A percentile compares a stretch with the other conserved stretches of the same genome.
Conservation (phyloP, 768 basidiomycete species). For the Phaffia australis region DNA sequence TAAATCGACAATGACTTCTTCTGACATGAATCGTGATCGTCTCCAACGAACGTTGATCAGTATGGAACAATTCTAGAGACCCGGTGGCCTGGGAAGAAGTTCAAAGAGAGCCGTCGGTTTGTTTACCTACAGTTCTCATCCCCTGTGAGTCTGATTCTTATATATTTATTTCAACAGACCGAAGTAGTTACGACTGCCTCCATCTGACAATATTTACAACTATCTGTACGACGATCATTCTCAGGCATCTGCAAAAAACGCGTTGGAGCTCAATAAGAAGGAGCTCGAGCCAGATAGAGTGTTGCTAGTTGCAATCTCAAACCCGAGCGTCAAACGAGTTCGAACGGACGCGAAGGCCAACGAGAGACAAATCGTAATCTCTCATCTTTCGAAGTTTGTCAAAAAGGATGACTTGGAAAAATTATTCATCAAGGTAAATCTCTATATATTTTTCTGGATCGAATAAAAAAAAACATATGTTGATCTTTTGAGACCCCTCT, state of each 20-base stretch:
- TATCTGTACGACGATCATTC: neutral
- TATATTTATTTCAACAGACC: neutral
- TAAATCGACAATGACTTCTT: neutral
- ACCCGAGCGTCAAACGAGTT: conserved; percentile 78
- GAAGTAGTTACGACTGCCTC: neutral
- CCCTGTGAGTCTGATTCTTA: conserved; percentile 49
- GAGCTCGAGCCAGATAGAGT: conserved; percentile 59
- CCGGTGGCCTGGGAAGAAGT: conserved; percentile 96
- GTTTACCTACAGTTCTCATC: conserved; percentile 86
- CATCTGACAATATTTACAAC: no score
- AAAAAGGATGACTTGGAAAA: conserved; percentile 65
- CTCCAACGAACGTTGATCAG: conserved; percentile 40
- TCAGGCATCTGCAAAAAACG: conserved; percentile 52
- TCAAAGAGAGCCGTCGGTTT: conserved; percentile 79
- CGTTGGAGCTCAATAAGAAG: conserved; percentile 66
- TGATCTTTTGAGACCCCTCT: neutral
- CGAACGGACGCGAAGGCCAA: conserved; percentile 80
- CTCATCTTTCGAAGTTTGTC: conserved; percentile 67
- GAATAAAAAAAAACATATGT: neutral
- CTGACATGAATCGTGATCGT: neutral
- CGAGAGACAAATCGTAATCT: conserved; percentile 74
- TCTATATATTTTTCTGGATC: neutral
- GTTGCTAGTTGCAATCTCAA: conserved; percentile 73
- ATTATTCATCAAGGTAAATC: conserved; percentile 62
- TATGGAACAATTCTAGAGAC: conserved; percentile 87